Base-by-base conservation (phyloP, 176 grass and related monocot genomes). In the Calamus simplicifolius region DNA sequence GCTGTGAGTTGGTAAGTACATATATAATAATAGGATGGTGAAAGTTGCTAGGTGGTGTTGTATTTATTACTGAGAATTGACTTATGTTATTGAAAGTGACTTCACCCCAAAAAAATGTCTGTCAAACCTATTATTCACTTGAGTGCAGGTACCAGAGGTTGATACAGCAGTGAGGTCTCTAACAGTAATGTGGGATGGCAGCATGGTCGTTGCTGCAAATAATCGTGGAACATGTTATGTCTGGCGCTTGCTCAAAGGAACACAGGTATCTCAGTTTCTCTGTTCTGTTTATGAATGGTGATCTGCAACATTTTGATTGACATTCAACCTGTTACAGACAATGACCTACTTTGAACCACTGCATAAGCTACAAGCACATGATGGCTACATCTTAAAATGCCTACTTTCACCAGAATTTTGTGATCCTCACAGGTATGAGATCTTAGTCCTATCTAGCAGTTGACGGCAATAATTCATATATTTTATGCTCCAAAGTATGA, bases 191-290 rank as follows among this genome's bases (percentile, higher is more conserved):
- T 92, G 93, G 93, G 93, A 98, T 52, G 93, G 87, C 19, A 92
- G 87, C 77, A 98, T 98, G 87, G 87, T 98, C 56, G 93, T 89
- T 54, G 87, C 87, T 82, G 87, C 87, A 69, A 98, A 92, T 85
- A 91, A 92, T 76, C 72, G 43, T 18, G 93, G 93, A 63, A 92
- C 87, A 69, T 98, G 93, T 54, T 98, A 98, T 23, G 93, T 92
- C 48, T 98, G 87, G 87, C 81, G 87, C 62, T 73, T 86, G 61
- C 71, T 85, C 50, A 83, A 90, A 60, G 87, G 79, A 64, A 86
- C 79, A 62, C 82, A 86, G 78, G 75, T 90, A 56, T 23, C 63
- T 57, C 5, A 17, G 38, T 19, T 59, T 17, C 16, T 2, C 17
- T n/a, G 66, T 3, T 16, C 21, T 14, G 16, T 54, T 51, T 17